These are phyloP conservation scores for Lichtheimia ornata DNA, from an alignment of 371 early-diverging fungal species.

Conservation along the genomic window DNA sequence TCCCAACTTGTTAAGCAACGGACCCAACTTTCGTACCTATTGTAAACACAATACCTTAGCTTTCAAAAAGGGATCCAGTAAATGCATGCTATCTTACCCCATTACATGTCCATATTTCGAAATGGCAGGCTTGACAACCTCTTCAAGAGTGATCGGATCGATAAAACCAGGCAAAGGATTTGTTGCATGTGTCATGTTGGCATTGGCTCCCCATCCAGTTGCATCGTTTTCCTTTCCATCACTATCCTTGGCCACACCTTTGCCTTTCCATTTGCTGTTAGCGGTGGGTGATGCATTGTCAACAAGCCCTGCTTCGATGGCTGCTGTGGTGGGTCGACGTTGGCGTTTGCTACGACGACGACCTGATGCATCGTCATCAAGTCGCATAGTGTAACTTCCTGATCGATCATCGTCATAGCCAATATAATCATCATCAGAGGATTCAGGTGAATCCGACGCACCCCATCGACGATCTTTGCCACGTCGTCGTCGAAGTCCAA, in stretches of 20 bases:
- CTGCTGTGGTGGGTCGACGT: slow-evolving; percentile 26
- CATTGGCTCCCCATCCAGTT: not conserved
- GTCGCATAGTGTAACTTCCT: slow-evolving; percentile 60
- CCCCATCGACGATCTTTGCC: slow-evolving; percentile 31
- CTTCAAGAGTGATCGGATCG: slow-evolving; percentile 92
- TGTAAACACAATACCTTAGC: not conserved
- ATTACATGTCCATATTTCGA: slow-evolving; percentile 96
- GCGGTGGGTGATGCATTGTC: not conserved
- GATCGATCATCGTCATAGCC: slow-evolving; percentile 66
- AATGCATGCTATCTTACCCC: slow-evolving; percentile 54
- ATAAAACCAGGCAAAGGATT: slow-evolving; percentile 92
- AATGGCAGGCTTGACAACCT: slow-evolving; percentile 90
- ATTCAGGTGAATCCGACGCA: slow-evolving; percentile 54
- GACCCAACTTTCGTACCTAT: slow-evolving; percentile 87
- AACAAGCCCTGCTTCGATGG: slow-evolving; percentile 19
- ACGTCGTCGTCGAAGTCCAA: slow-evolving; percentile 22
- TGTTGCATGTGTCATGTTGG: not conserved
- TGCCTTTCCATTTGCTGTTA: not conserved
- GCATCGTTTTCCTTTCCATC: not conserved
- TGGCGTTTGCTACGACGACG: slow-evolving; percentile 21
- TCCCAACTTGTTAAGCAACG: slow-evolving; percentile 83
- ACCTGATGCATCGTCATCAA: slow-evolving; percentile 10
- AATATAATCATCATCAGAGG: slow-evolving; percentile 23
- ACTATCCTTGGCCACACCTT: too few relatives aligned
- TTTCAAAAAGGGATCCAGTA: not conserved